Evolutionary conservation across 352 stramenopile genomes (phyloP), one percentile per base, ranked within the genome.

Genomic region (Halophytophthora batemanensis): DNA sequence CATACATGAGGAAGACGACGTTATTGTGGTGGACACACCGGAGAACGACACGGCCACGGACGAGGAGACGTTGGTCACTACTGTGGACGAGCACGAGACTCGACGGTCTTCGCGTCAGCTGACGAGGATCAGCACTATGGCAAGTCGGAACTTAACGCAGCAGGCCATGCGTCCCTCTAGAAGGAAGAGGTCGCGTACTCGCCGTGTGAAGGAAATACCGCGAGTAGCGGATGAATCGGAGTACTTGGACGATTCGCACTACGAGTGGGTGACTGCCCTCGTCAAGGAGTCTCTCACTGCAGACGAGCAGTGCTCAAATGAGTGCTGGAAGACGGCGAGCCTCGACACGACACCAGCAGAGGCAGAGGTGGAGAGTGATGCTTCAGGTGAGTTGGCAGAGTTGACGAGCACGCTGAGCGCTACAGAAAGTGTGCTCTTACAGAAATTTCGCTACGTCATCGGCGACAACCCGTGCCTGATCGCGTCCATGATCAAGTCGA

Each of bases 401-500:
- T 39, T 48, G 10, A 13, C 33, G 56, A 59, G 43, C 3, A 25
- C 6, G 13, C 25, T 59, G 12, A 64, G 42, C 45, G 44, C 53
- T 0, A 62, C 74, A 1, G 81, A 91, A 55, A 17, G 79, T 15
- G 62, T 85, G 7, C 37, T 91, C 38, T 44, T 88, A 21, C 64
- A 74, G 25, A 88, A 86, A 57, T 64, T 85, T 31, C 55, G 66
- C 6, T 59, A 61, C 22, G 72, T 77, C 2, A 62, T 89, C 38
- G 77, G 77, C 7, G 74, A 87, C 36, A 86, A 85, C 41, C 57
- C 77, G 8, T 91, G 80, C 40, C 73, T 87, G 46, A 82, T 91
- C 39, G 72, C 73, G 23, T 69, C 59, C 3, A 70, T 89, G 36
- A 25, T 87, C 12, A 69, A 75, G 31, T 78, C 74, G n/a, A 66